phyloP scores from a whole-genome alignment of 768 basidiomycete genomes.

The Sporobolomyces roseus region DNA sequence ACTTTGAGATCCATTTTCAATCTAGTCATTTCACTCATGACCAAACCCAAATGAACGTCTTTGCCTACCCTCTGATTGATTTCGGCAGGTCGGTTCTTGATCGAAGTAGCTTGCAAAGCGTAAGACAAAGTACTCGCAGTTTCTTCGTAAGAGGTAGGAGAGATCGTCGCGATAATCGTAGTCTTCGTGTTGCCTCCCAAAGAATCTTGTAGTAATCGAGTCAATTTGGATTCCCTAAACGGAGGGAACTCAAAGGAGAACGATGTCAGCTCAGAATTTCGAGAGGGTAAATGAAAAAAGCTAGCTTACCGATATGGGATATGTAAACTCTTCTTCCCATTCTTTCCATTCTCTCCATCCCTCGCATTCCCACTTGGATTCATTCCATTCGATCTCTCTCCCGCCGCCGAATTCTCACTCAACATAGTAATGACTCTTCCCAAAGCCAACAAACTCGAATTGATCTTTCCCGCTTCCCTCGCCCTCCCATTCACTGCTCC shows the following conservation, averaged over 20 bases:
- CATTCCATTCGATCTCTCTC: no score
- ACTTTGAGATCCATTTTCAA: slow-evolving; percentile 76
- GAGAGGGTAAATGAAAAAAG: neutral
- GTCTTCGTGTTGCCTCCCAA: slow-evolving; percentile 95
- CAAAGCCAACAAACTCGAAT: slow-evolving; percentile 91
- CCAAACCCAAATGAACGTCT: slow-evolving; percentile 86
- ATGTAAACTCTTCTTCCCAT: no score
- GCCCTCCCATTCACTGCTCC: slow-evolving; percentile 94
- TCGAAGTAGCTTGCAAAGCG: slow-evolving; percentile 88
- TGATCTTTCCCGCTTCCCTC: slow-evolving; percentile 97
- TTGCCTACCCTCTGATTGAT: slow-evolving; percentile 91
- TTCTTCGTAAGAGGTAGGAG: slow-evolving; percentile 94
- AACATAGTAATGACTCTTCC: slow-evolving; percentile 94
- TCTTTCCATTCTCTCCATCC: no score
- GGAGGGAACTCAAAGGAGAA: no score
- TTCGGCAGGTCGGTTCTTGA: slow-evolving; percentile 91
- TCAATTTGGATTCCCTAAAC: slow-evolving; percentile 87
- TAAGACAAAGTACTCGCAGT: slow-evolving; percentile 92
- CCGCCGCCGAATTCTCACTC: no score
- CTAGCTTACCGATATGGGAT: slow-evolving; percentile 79
- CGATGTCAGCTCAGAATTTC: neutral
- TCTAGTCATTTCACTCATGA: slow-evolving; percentile 85
- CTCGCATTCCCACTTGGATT: no score
- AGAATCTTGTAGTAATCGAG: slow-evolving; percentile 96
- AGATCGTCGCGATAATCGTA: slow-evolving; percentile 93